Percentiles rank a stretch among this genome's conserved stretches.
Evolutionary conservation across 2,329 filamentous ascomycete species (phyloP).

Genomic region (Colletotrichum australisinense): DNA sequence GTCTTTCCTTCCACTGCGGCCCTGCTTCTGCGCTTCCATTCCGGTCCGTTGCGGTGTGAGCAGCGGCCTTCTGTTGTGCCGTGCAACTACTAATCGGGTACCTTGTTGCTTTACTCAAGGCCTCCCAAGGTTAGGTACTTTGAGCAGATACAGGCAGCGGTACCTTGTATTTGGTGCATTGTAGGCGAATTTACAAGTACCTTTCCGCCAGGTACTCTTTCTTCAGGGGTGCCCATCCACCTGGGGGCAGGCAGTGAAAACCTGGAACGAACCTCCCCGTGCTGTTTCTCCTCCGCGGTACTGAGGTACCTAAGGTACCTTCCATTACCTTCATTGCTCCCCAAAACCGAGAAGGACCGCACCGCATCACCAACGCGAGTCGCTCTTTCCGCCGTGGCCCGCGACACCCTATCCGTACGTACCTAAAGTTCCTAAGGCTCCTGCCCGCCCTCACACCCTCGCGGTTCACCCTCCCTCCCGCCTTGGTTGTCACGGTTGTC

Average conservation of each 20-base stretch:
- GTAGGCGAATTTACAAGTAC: neutral
- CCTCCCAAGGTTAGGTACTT: neutral
- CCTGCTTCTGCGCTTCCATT: neutral
- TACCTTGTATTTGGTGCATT: neutral
- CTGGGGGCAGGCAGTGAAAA: neutral
- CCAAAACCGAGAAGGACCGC: neutral
- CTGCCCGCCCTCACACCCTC: neutral
- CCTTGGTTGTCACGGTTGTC: neutral
- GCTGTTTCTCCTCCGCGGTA: neutral
- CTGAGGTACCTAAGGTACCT: neutral
- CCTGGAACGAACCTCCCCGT: neutral
- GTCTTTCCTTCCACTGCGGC: neutral
- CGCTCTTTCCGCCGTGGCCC: neutral
- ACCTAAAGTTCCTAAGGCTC: neutral
- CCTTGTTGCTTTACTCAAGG: neutral
- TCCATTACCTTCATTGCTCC: neutral
- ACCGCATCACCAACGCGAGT: neutral
- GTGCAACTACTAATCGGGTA: neutral
- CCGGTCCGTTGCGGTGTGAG: slow-evolving; percentile 5
- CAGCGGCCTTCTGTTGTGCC: neutral
- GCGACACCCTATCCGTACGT: neutral
- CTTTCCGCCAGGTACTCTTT: neutral
- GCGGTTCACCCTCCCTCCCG: neutral
- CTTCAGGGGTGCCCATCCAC: neutral
- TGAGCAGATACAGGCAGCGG: neutral